Evolutionary conservation across 441 rosid species (phyloP), one percentile per base, ranked within the genome.

Genomic region (Geranium incanum): DNA sequence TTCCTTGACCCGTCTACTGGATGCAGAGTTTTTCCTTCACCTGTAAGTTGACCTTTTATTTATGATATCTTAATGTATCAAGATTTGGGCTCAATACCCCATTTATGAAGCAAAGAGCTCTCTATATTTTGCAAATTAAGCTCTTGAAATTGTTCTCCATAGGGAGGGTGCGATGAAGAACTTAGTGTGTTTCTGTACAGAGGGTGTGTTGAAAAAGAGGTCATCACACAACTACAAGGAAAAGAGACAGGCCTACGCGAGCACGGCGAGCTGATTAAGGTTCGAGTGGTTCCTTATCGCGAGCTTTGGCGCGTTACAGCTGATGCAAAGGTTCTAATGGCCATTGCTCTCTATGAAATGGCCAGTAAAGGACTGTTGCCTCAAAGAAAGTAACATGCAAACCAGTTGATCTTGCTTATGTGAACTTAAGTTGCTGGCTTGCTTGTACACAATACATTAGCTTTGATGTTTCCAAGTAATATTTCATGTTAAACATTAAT

Each of bases 141-240:
- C 55, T 45, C n/a, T 2, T 2, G 13, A 8, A 45, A 3, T 45
- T 12, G n/a, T 45, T 45, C n/a, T 45, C 55, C 9, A 2, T 74
- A 91, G 98, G 98, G 98, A 78, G 96, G 96, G 23, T 89, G 97
- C 16, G 97, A 93, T 66, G 97, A 93, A 84, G 96, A 88, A 79
- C 62, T 86, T 60, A 70, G 86, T 66, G 63, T 86, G 75, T 87
- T 86, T 78, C 78, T 87, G 11, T 86, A 86, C 73, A 85, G 81
- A 86, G 84, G 83, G 39, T 11, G 70, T 70, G 92, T 87, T 28
- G 84, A 80, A 38, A 79, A 81, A 74, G 92, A 86, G 69, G 75
- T 80, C 8, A 84, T 88, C 74, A 77, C 57, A 28, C 86, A 85
- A 68, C 79, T 93, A 64, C 92, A 87, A 85, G 98, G 95, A 15